Base-by-base conservation (phyloP, 345 rosid species). In the Cochlearia excelsa region DNA sequence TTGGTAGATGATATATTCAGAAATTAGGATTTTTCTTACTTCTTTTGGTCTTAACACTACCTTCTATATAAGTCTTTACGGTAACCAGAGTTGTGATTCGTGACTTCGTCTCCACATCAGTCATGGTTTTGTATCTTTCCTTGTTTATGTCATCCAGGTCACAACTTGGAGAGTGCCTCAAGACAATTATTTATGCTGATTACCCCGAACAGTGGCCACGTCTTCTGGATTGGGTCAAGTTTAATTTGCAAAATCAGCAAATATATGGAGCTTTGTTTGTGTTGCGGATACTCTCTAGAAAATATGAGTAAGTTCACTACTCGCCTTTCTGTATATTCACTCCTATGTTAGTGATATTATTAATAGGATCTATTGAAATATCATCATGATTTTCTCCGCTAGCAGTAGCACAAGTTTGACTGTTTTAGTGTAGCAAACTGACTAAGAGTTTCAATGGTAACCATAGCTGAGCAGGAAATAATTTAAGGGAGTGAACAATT, bases 201-300 rank as follows among this genome's bases (percentile, higher is more conserved):
- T 94, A 94, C 73, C 99, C 99, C 0, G 99, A 94, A 78, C 97
- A 90, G 76, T 94, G 99, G 99, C 95, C 97, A 1, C 86, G 61
- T 46, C 95, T 94, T 59, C 85, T 94, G 38, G 96, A 87, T 46
- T 94, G 99, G 99, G 84, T 94, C 60, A 86, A 90, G 74, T 87
- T 66, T 79, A 87, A 84, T 70, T 73, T 94, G 69, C 96, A 84
- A 74, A 85, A 76, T 76, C 97, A 87, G 62, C 93, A 94, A 78
- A 88, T 90, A 46, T 87, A 85, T 62, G 95, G 95, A 60, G 88
- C 99, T 61, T 67, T 94, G 64, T 90, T 82, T 74, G 93, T 94
- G 60, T 72, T 90, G 76, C 84, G 97, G 71, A 87, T 94, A 68
- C 96, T 94, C 54, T 80, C 96, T 37, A 76, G 99, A 71, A 90